These are phyloP conservation scores for peach (Prunus persica) DNA, from an alignment of 306 rosid species.

Conservation along the genomic window DNA sequence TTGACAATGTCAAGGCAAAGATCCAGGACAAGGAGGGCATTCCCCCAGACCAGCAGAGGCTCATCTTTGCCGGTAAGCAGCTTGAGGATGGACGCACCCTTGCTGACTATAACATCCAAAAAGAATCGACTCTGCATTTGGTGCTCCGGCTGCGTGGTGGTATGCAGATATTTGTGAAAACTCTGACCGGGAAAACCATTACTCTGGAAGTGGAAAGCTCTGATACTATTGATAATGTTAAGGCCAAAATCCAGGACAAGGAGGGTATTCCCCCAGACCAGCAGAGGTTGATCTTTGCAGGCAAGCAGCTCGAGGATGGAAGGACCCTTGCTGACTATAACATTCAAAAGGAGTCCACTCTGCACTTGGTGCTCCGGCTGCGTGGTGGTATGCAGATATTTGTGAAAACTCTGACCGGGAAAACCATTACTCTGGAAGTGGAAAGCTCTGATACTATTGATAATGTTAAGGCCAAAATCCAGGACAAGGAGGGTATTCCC, in stretches of 20 bases:
- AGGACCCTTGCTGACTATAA: slow-evolving; percentile 18
- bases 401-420: slow-evolving; percentile 18
- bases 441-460: slow-evolving; percentile 24
- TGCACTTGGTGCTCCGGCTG: slow-evolving; percentile 20
- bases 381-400: slow-evolving; percentile 30
- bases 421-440: slow-evolving; percentile 20
- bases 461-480: slow-evolving; percentile 23
- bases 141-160: slow-evolving; percentile 25
- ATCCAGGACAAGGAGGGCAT: slow-evolving; percentile 26
- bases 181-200: slow-evolving; percentile 15
- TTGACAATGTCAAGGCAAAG: slow-evolving; percentile 25
- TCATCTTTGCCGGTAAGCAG: slow-evolving; percentile 27
- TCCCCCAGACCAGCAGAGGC: slow-evolving; percentile 20
- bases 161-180: slow-evolving; percentile 22
- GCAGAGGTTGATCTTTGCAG: slow-evolving; percentile 20
- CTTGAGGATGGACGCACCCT: slow-evolving; percentile 19
- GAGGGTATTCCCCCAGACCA: slow-evolving; percentile 24
- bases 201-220: slow-evolving; percentile 19
- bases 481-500: slow-evolving; percentile 24
- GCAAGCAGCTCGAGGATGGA: slow-evolving; percentile 24
- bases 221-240: slow-evolving; percentile 19
- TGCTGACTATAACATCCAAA: slow-evolving; percentile 20
- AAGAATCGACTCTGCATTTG: slow-evolving; percentile 21
- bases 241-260: slow-evolving; percentile 22
- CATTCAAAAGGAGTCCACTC: slow-evolving; percentile 18